phyloP scores from a whole-genome alignment of 2,329 filamentous ascomycete species.

The Plectosphaerella plurivora region DNA sequence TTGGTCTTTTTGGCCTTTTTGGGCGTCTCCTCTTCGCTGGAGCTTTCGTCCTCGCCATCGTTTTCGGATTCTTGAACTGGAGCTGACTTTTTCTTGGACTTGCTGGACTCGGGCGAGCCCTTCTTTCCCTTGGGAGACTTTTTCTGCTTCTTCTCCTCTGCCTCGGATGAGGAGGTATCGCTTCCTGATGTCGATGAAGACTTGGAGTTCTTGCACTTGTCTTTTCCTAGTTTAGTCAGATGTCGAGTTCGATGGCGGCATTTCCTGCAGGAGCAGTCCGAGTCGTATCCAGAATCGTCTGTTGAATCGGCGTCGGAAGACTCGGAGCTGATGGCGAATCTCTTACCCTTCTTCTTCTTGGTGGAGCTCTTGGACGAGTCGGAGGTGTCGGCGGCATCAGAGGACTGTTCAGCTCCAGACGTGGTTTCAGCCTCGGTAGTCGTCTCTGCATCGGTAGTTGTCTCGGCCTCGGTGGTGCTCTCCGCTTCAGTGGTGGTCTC shows the following conservation, averaged over 20 bases:
- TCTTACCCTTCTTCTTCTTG: conserved; percentile 19
- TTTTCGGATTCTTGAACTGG: not conserved
- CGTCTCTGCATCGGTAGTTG: conserved; percentile 5
- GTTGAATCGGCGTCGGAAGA: conserved; percentile 1
- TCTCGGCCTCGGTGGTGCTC: conserved; percentile 15
- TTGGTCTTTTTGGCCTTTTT: conserved; percentile 10
- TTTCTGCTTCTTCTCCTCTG: conserved; percentile 8
- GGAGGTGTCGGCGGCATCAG: not conserved
- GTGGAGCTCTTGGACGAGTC: conserved; percentile 4
- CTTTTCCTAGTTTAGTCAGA: not conserved
- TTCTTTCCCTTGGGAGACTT: conserved; percentile 17
- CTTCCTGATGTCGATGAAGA: not conserved
- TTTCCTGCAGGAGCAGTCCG: not conserved
- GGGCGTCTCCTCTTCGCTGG: not conserved
- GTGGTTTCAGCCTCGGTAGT: conserved; percentile 16
- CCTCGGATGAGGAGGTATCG: not conserved
- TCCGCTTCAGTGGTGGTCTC: conserved; percentile 7
- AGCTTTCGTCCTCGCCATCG: conserved; percentile 9
- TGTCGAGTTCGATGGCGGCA: not conserved
- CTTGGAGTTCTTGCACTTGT: conserved; percentile 3
- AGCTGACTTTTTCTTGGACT: conserved; percentile 7
- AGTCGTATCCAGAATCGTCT: conserved; percentile 3
- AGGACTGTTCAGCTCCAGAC: conserved; percentile 3
- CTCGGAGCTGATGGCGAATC: conserved; percentile 1
- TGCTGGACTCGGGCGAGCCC: conserved; percentile 1